A percentile compares a stretch with the other conserved stretches of the same genome.
Conservation (phyloP, 306 rosid species). For the Abrus pulchellus region DNA sequence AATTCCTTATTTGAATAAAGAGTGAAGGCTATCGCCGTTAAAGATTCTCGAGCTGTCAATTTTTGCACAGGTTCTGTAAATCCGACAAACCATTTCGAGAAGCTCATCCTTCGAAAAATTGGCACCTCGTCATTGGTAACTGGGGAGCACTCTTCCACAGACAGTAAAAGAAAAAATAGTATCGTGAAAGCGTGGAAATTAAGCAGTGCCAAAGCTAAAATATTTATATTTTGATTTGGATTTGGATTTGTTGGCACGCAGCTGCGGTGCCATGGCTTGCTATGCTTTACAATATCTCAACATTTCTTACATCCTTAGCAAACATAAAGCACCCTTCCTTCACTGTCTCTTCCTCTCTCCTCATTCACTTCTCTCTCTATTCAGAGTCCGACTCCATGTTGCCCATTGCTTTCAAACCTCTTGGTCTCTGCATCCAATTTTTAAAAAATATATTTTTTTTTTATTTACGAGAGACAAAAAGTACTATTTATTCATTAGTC, state of each 20-base stretch:
- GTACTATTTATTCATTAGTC: neutral
- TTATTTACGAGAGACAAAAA: neutral
- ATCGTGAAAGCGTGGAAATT: neutral
- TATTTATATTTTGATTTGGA: conserved; percentile 37
- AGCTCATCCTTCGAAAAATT: neutral
- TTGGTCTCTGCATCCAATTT: conserved; percentile 73
- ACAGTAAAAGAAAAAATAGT: neutral
- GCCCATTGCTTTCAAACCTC: conserved; percentile 94
- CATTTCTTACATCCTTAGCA: conserved; percentile 46
- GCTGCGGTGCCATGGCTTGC: conserved; percentile 21
- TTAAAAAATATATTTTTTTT: neutral
- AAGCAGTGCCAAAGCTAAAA: conserved; percentile 37
- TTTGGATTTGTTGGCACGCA: conserved; percentile 34
- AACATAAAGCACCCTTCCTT: conserved; percentile 30
- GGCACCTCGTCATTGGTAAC: neutral
- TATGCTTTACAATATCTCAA: conserved; percentile 49
- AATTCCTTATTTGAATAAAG: no score
- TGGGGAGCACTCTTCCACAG: neutral
- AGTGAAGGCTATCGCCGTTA: no score
- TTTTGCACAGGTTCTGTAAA: no score
- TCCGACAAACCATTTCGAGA: no score
- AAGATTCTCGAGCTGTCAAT: no score
- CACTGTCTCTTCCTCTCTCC: neutral
- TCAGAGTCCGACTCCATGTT: conserved; percentile 88
- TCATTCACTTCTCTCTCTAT: conserved; percentile 39